These are phyloP conservation scores for Trypanosoma caninum DNA, from an alignment of 208 protist species.

Conservation along the genomic window DNA sequence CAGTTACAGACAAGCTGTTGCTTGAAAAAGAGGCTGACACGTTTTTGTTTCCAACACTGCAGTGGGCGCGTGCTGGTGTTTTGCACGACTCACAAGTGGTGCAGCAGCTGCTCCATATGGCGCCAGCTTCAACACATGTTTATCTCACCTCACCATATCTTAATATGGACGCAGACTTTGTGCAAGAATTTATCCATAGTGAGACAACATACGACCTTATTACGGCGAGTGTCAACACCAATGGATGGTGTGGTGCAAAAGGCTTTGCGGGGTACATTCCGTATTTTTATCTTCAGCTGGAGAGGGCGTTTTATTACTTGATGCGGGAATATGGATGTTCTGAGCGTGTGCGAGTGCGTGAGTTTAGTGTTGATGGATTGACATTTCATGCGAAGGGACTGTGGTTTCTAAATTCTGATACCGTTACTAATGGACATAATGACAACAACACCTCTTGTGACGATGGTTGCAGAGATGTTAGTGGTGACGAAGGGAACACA, in stretches of 20 bases:
- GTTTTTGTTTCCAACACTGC: constrained; percentile 76
- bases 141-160: constrained; percentile 82
- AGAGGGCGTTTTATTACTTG: constrained; percentile 71
- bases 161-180: constrained; percentile 69
- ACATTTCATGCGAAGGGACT: constrained; percentile 89
- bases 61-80: constrained; percentile 56
- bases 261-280: constrained; percentile 74
- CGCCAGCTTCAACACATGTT: constrained; percentile 38
- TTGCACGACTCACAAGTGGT: constrained; percentile 66
- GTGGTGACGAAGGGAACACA: not conserved
- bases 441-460: not conserved
- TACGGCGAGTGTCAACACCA: constrained; percentile 68
- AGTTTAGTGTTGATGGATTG: constrained; percentile 56
- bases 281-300: constrained; percentile 80
- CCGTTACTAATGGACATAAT: not conserved
- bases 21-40: constrained; percentile 42
- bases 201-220: constrained; percentile 48
- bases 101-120: constrained; percentile 38
- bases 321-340: constrained; percentile 50
- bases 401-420: constrained; percentile 41
- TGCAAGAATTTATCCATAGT: constrained; percentile 45
- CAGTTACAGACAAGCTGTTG: constrained; percentile 12
- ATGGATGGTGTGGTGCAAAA: constrained; percentile 64
- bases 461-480: not conserved
- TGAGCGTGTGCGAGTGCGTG: constrained; percentile 50